These are phyloP conservation scores for Paramecium tetraurelia DNA, from an alignment of 73 alveolate species.

Conservation along the genomic window DNA sequence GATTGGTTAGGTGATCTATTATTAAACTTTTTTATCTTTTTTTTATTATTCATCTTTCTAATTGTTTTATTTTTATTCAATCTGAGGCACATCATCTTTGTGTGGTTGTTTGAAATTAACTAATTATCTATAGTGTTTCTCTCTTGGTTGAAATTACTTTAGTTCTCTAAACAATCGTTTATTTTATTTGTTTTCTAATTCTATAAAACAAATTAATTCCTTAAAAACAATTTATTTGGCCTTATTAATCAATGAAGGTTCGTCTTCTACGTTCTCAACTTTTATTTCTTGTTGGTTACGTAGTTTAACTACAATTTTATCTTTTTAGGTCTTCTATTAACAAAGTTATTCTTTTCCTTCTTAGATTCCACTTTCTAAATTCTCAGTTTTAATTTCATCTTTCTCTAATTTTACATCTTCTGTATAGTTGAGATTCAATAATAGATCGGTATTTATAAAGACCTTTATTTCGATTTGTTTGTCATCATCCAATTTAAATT, in stretches of 20 bases:
- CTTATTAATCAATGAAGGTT: not conserved
- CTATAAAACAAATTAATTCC: not conserved
- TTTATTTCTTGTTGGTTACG: not conserved
- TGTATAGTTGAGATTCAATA: not conserved
- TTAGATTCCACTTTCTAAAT: not conserved
- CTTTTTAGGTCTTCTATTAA: not conserved
- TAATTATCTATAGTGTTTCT: not conserved
- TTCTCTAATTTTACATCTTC: not conserved
- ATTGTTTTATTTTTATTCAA: not conserved
- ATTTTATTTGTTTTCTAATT: not conserved
- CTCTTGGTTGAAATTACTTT: not conserved
- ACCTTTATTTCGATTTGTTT: not conserved
- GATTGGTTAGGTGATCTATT: not conserved
- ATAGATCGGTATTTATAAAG: not conserved
- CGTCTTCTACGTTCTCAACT: not conserved
- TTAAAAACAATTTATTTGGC: not conserved
- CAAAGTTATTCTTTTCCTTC: not conserved
- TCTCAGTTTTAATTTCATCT: not conserved
- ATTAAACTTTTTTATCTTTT: not conserved
- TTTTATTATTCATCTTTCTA: not conserved
- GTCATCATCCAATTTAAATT: not conserved
- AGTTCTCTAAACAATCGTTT: not conserved
- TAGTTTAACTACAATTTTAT: not conserved
- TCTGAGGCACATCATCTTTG: not conserved
- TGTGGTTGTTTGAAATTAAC: not conserved